Evolutionary conservation across 176 grass and related monocot species (phyloP), one percentile per base, ranked within the genome.

Genomic region (Hsuehochloa calcarea): DNA sequence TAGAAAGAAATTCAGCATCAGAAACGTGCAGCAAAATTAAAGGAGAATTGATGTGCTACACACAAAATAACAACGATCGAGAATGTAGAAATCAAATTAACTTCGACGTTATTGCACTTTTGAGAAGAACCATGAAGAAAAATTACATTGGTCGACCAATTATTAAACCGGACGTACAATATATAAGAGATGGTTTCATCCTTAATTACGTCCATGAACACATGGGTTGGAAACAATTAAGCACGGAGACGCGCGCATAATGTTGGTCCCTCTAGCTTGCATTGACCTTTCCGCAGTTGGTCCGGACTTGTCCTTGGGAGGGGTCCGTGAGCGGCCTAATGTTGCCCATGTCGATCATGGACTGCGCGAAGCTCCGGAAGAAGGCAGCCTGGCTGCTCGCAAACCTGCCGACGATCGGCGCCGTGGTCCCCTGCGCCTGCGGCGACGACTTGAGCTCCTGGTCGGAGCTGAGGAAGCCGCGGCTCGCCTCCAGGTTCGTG

Each of bases 311-410:
- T 10, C 91, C 93, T 1, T 4, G 3, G 38, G 66, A 49, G 1
- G 51, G 83, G 37, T 54, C 80, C 20, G 89, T 96, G 0, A 91
- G 8, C 2, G 89, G 91, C 9, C 1, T 23, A 1, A 93, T 82
- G 68, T 89, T 96, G 2, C 89, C 91, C 93, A 96, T 96, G 19
- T 88, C 85, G 73, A 93, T 89, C 91, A 96, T 96, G 4, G 88
- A 86, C 38, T 25, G 23, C 0, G 77, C 88, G 13, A 96, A 96
- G 8, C 8, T 82, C 1, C 2, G 4, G 55, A 96, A 96, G 89
- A 96, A 96, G 22, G 77, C 74, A 2, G 19, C 66, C 68, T 91
- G 91, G 79, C 86, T 89, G 20, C 19, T n/a, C 0, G 89, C 94
- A 5, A 93, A 96, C 69, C 54, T 15, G 50, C 87, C 78, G 25